Percentiles rank a stretch among this genome's conserved stretches.
These are phyloP conservation scores for Apiospora hydei DNA, from an alignment of 2,329 filamentous ascomycete genomes.

Conservation along the genomic window DNA sequence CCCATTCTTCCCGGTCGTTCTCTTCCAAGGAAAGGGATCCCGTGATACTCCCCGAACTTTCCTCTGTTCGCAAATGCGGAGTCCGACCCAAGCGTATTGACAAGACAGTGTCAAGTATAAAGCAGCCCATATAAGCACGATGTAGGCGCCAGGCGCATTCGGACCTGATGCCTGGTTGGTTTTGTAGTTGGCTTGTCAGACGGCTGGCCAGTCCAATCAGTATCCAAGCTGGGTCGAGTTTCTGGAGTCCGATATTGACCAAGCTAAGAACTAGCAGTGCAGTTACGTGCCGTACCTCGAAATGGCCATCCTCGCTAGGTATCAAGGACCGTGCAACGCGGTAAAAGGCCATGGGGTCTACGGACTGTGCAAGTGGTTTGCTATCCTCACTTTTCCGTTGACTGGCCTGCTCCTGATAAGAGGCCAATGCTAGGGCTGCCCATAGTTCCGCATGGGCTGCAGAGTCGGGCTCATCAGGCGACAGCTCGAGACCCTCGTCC, in stretches of 20 bases:
- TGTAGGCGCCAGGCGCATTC: constrained; percentile 39
- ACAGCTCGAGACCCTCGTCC: constrained; percentile 41
- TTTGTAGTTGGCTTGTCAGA: constrained; percentile 52
- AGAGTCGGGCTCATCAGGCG: constrained; percentile 39
- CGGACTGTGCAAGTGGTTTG: constrained; percentile 32
- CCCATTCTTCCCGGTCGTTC: constrained; percentile 77
- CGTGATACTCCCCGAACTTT: constrained; percentile 53
- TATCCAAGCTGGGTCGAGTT: constrained; percentile 67
- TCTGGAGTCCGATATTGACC: constrained; percentile 65
- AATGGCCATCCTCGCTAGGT: constrained; percentile 54
- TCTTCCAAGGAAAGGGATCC: constrained; percentile 53
- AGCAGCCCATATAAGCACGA: constrained; percentile 63
- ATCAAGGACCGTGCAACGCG: constrained; percentile 56
- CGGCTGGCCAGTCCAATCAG: constrained; percentile 70
- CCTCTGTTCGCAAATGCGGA: constrained; percentile 54
- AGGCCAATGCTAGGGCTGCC: constrained; percentile 64
- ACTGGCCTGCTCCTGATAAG: constrained; percentile 56
- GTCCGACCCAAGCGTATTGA: constrained; percentile 58
- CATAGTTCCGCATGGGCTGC: constrained; percentile 65
- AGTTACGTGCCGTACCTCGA: constrained; percentile 61
- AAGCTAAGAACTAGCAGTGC: constrained; percentile 67
- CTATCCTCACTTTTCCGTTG: constrained; percentile 28
- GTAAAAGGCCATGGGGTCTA: constrained; percentile 53
- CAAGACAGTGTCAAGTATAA: constrained; percentile 67
- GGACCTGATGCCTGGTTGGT: constrained; percentile 42